phyloP scores from a whole-genome alignment of 2,329 filamentous ascomycete genomes.

The Xylariaceae sp. region DNA sequence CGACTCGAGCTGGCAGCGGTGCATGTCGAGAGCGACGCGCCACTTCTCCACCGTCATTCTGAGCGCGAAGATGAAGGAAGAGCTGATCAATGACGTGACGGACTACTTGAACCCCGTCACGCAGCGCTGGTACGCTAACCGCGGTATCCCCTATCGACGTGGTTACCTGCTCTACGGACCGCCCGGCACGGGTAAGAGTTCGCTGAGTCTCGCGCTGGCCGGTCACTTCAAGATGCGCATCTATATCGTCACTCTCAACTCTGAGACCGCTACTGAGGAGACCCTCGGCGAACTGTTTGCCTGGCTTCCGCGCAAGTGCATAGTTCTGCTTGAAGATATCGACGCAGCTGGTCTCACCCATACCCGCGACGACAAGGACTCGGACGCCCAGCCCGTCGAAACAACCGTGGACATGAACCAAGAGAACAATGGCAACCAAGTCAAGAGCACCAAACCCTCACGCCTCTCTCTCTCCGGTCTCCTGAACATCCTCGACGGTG shows the following conservation, averaged over 20 bases:
- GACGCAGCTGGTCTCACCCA: slow-evolving; percentile 67
- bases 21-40: slow-evolving; percentile 54
- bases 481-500: slow-evolving; percentile 75
- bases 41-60: slow-evolving; percentile 63
- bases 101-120: slow-evolving; percentile 60
- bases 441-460: slow-evolving; percentile 14
- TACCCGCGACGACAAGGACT: slow-evolving; percentile 39
- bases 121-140: slow-evolving; percentile 73
- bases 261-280: slow-evolving; percentile 58
- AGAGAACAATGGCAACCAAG: not conserved
- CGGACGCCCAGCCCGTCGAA: not conserved
- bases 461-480: slow-evolving; percentile 68
- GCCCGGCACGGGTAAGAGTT: slow-evolving; percentile 74
- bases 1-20: slow-evolving; percentile 55
- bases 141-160: slow-evolving; percentile 79
- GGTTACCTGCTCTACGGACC: slow-evolving; percentile 80
- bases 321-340: slow-evolving; percentile 72
- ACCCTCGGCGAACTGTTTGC: slow-evolving; percentile 59
- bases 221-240: slow-evolving; percentile 66
- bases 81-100: slow-evolving; percentile 54
- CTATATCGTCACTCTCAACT: slow-evolving; percentile 66
- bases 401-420: not conserved
- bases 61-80: slow-evolving; percentile 54
- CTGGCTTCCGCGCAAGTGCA: slow-evolving; percentile 62
- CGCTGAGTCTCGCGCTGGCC: slow-evolving; percentile 63